Evolutionary conservation across 257 asterid genomes (phyloP), one percentile per base, ranked within the genome.

Genomic region (Coffea canephora): DNA sequence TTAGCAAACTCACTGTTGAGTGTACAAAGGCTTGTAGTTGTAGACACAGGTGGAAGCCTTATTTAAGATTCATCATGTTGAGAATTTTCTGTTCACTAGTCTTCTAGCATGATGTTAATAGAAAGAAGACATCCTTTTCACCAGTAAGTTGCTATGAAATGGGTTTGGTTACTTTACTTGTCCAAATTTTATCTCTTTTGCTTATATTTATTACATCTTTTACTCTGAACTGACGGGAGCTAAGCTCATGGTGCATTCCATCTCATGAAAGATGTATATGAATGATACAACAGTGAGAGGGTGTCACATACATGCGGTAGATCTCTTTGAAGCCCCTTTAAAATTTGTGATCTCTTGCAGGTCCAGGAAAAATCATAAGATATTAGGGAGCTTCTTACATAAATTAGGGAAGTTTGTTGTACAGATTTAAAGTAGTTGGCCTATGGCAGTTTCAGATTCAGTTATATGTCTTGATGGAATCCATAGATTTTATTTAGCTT

Each of bases 21-120:
- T 25, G 16, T 75, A 43, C 31, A 73, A 34, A 64, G 69, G 78
- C 74, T 61, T 39, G 68, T 49, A 31, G 64, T 61, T 39, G 68
- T 49, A 31, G 64, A 49, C 7, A 45, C 14, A 25, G 41, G 49
- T 49, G 71, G 66, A 66, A 64, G 43, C 78, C n/a, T 75, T 43
- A 57, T 75, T 39, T 7, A 67, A 23, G 27, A 23, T 23, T 0
- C 46, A n/a, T 3, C 0, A 4, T n/a, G 59, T 19, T 43, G 15
- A 75, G 59, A 50, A 68, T 61, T 23, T 41, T 61, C 45, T 8
- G 14, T 41, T 41, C 18, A 5, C 34, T 75, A 2, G 54, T 62
- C 43, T 48, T 46, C 45, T 75, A 15, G 57, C 46, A 45, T 9
- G 18, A 41, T 67, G 16, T 36, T 16, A 1, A 4, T 61, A n/a